These are phyloP conservation scores for Daldinia sp. DNA, from an alignment of 2,329 filamentous ascomycete species.

Conservation along the genomic window DNA sequence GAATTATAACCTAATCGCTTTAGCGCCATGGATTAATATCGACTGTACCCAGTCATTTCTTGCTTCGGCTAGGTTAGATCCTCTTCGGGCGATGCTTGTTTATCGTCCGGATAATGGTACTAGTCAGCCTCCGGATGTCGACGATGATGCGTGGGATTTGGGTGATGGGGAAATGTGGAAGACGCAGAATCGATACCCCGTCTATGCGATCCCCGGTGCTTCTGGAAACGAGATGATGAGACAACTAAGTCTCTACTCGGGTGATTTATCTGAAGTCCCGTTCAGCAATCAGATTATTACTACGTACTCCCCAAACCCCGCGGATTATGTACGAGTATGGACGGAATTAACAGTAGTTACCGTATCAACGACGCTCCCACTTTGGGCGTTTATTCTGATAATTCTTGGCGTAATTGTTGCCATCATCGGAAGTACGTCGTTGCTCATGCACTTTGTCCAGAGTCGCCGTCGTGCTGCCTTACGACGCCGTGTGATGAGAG, in stretches of 20 bases:
- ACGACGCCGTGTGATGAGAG: constrained; percentile 73
- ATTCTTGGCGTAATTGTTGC: constrained; percentile 75
- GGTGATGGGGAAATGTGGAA: constrained; percentile 77
- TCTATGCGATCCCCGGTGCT: constrained; percentile 80
- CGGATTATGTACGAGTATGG: constrained; percentile 69
- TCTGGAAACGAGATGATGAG: constrained; percentile 74
- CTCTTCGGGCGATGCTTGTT: constrained; percentile 70
- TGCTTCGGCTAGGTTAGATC: constrained; percentile 63
- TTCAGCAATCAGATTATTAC: constrained; percentile 64
- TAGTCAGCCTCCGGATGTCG: constrained; percentile 69
- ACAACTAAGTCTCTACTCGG: constrained; percentile 79
- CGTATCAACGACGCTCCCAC: constrained; percentile 65
- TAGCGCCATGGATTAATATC: constrained; percentile 85
- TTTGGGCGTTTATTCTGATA: constrained; percentile 82
- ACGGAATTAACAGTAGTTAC: constrained; percentile 60
- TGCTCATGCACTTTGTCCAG: constrained; percentile 81
- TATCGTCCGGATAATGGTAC: constrained; percentile 66
- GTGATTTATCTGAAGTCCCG: constrained; percentile 71
- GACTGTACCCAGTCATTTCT: constrained; percentile 80
- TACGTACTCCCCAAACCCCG: constrained; percentile 62
- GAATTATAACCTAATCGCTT: constrained; percentile 78
- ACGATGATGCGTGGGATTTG: constrained; percentile 74
- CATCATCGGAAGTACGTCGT: constrained; percentile 72
- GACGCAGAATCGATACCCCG: constrained; percentile 73
- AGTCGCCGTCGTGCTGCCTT: constrained; percentile 73